Evolutionary conservation across 805 yeast species (phyloP).

Genomic region (Wickerhamiella australiensis): DNA sequence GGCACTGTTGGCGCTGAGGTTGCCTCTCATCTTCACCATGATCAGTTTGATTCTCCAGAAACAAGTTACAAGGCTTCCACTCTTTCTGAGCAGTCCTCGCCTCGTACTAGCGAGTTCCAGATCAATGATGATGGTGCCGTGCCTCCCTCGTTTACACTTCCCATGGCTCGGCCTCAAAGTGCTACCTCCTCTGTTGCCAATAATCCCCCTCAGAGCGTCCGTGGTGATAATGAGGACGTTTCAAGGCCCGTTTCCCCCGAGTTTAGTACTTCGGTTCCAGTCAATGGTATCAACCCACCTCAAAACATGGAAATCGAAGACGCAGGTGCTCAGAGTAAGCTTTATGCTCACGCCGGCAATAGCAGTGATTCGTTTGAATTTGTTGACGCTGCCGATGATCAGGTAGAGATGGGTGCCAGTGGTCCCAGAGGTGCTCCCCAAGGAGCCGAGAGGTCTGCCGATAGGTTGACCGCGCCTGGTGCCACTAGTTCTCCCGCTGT

Average conservation of each 20-base stretch:
- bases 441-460: too few species aligned
- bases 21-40: neutral
- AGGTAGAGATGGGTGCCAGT: neutral
- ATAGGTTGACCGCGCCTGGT: neutral
- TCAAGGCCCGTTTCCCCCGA: slow-evolving; percentile 25
- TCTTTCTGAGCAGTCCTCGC: slow-evolving; percentile 11
- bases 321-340: slow-evolving; percentile 2
- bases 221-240: slow-evolving; percentile 46
- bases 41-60: neutral
- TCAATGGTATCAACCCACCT: slow-evolving; percentile 17
- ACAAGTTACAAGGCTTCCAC: slow-evolving; percentile 10
- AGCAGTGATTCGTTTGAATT: slow-evolving; percentile 26
- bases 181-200: slow-evolving; percentile 84
- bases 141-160: slow-evolving; percentile 32
- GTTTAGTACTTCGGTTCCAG: slow-evolving; percentile 20
- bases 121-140: slow-evolving; percentile 13
- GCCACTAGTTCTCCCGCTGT: neutral
- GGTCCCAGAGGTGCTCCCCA: too few species aligned
- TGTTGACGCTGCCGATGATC: slow-evolving; percentile 26
- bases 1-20: slow-evolving; percentile 24
- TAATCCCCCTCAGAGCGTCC: slow-evolving; percentile 80
- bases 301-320: slow-evolving; percentile 10
- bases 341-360: slow-evolving; percentile 11
- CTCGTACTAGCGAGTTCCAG: slow-evolving; percentile 13
- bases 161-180: slow-evolving; percentile 55